Evolutionary conservation across 768 basidiomycete species (phyloP), one percentile per base, ranked within the genome.

Genomic region (Tulasnella sp.): DNA sequence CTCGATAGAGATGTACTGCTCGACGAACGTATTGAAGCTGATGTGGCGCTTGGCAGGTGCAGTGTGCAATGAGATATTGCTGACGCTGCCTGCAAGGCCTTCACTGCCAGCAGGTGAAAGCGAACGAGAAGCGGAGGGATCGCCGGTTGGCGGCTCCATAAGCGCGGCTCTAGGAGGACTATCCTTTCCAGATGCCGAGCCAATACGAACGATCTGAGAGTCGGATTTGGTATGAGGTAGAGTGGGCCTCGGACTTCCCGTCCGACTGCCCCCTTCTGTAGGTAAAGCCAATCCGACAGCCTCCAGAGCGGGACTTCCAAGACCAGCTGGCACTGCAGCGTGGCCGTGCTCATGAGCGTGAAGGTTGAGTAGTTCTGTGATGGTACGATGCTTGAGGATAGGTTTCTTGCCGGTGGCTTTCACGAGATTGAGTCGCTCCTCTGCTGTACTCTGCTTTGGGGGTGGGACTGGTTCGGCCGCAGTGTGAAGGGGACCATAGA

Each of bases 11-110:
- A 99, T 97, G 81, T 90, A 95, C 82, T 98, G 97, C 82, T 97
- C 93, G 49, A 99, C 97, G 81, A 96, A 97, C 0, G 96, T 97
- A 83, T 98, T 99, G 87, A 99, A 99, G 80, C 88, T 91, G 85
- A 99, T 98, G 82, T 97, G 97, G 79, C 91, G 91, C 85, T 91
- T 93, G 86, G 77, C 37, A 36, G 74, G 75, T 72, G 42, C 22
- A 68, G 22, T 8, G 14, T 64, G 36, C 38, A 76, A 40, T n/a
- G 52, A 38, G 15, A 64, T 37, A 37, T 29, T 74, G 42, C 39
- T 76, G 69, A 78, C 71, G 38, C 76, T 67, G 22, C 37, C 52
- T 12, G 71, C 70, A 6, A 54, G 54, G 38, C 74, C 74, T 5
- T 78, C 71, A 71, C 72, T 67, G 22, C 39, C 64, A 22, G 68